Percentiles rank a stretch among this genome's conserved stretches.
These are phyloP conservation scores for Penicillium canescens DNA, from an alignment of 495 filamentous ascomycete species.

Conservation along the genomic window DNA sequence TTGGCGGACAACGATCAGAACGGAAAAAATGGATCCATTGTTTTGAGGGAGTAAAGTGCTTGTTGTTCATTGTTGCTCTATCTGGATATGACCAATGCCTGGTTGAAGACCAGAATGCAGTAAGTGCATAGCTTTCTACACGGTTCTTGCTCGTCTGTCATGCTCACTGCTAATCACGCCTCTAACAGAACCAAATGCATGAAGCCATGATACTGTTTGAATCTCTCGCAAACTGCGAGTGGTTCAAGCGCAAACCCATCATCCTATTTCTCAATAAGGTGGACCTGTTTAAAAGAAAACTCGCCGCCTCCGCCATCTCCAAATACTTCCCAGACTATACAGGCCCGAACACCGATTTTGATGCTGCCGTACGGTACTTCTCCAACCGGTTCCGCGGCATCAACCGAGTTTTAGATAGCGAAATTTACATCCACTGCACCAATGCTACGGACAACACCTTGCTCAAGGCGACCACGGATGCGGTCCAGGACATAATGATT, in stretches of 20 bases:
- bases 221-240: too few species aligned
- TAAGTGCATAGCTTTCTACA: too few species aligned
- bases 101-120: constrained; percentile 95
- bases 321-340: constrained; percentile 94
- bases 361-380: constrained; percentile 77
- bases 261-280: constrained; percentile 99
- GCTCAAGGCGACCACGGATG: constrained; percentile 94
- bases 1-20: constrained; percentile 97
- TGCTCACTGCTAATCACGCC: background rate
- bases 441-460: constrained; percentile 95
- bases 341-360: constrained; percentile 54
- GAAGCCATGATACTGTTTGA: constrained; percentile 99
- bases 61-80: constrained; percentile 93
- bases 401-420: constrained; percentile 79
- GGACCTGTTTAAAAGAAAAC: constrained; percentile 93
- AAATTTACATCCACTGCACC: constrained; percentile 92
- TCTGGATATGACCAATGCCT: constrained; percentile 97
- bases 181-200: constrained; percentile 99
- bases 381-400: constrained; percentile 85
- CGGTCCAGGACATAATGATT: constrained; percentile 98
- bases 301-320: constrained; percentile 75
- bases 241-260: constrained; percentile 96
- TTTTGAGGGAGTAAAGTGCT: constrained; percentile 93
- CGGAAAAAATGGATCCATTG: too few species aligned
- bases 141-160: background rate